Base-by-base conservation (phyloP, 2,329 filamentous ascomycete genomes). In the Teratosphaeria zuluensis region DNA sequence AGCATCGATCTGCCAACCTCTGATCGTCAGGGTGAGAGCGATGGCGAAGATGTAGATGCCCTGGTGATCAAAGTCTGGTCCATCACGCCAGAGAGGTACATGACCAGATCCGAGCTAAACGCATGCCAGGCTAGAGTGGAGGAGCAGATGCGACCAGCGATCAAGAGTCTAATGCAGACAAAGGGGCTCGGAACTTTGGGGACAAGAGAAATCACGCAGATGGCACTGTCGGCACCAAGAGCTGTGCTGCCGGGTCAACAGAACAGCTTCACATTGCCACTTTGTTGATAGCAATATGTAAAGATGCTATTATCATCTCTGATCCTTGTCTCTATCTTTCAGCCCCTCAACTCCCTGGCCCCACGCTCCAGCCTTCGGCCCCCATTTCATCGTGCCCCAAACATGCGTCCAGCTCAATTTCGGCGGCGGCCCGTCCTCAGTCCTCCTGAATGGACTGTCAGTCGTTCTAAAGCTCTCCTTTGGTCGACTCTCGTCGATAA, bases 361-460 rank as follows among this genome's bases (percentile, higher is more conserved):
- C 80, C 79, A 81, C 53, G 74, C 72, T 2, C 80, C 80, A 51
- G 79, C 79, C 63, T 74, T 78, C 71, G 74, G 78, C 1, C 80
- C 80, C 79, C 79, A 82, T 59, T 69, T 75, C 67, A 77, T 71
- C 62, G 78, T 79, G 0, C 80, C 79, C 80, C 79, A 82, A 51
- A 77, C 74, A 74, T 83, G 81, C 62, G 74, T 76, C 75, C 74
- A 78, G 16, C 72, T 71, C 61, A 83, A 78, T 67, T 76, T 80
- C 0, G 80, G 79, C 57, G 80, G 78, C 51, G 76, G 70, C 56
- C 79, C 76, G 31, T 61, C 62, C 19, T 48, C 42, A 55, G 68
- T 65, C 30, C 73, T 77, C 19, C 77, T 68, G 56, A 79, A 80
- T 8, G 78, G 77, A 64, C 75, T 78, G 8, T 73, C 73, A 9